phyloP scores from a whole-genome alignment of 768 basidiomycete genomes.

The Lyophyllum semitale region DNA sequence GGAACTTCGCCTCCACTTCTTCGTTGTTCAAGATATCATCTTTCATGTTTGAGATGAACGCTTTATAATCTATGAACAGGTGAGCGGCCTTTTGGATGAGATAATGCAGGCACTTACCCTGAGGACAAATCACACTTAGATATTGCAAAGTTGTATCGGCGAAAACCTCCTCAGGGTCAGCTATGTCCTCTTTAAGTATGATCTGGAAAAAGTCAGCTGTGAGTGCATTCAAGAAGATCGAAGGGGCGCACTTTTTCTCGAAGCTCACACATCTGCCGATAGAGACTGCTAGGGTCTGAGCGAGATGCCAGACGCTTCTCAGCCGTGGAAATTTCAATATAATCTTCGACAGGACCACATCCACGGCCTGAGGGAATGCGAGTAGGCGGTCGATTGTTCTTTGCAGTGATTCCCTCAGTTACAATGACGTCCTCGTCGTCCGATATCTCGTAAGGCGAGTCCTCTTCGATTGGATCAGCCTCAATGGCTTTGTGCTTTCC shows the following conservation, averaged over 20 bases:
- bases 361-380: background rate
- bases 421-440: constrained; percentile 26
- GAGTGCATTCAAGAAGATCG: background rate
- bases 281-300: constrained; percentile 23
- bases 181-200: constrained; percentile 22
- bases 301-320: background rate
- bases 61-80: constrained; percentile 31
- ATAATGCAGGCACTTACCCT: constrained; percentile 30
- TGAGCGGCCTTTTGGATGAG: background rate
- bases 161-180: constrained; percentile 31
- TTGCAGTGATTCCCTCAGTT: constrained; percentile 1
- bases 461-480: constrained; percentile 38
- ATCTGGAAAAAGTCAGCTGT: constrained; percentile 24
- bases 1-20: constrained; percentile 40
- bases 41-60: constrained; percentile 39
- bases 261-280: constrained; percentile 23
- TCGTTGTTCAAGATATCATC: constrained; percentile 40
- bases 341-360: background rate
- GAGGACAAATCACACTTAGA: constrained; percentile 40
- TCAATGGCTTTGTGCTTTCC: constrained; percentile 26
- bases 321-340: background rate
- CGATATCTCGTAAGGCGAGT: constrained; percentile 14
- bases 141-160: constrained; percentile 36
- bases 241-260: constrained; percentile 25
- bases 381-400: background rate